Base-by-base conservation (phyloP, 1,139 yeast species). In the Saccharomyces hybrid region DNA sequence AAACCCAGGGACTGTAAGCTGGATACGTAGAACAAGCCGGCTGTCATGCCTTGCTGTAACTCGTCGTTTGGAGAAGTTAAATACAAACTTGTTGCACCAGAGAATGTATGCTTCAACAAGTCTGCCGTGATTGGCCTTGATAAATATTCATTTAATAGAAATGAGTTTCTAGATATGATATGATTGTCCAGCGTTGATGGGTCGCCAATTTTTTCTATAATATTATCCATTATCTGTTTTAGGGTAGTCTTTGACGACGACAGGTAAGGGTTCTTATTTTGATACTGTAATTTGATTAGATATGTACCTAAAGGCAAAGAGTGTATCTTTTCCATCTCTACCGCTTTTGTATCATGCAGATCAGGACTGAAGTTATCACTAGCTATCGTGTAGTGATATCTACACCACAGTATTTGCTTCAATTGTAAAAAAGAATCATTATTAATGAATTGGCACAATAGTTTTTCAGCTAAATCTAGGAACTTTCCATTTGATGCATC, bases 351-450 rank as follows among this genome's bases (percentile, higher is more conserved):
- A 16, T 75, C 76, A 64, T 91, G 98, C 57, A 87, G 85, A 46
- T 73, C 77, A 0, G 95, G 90, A 4, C 74, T 73, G 60, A 80
- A 81, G 5, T 75, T 76, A 23, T 83, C 89, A 25, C 82, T 75
- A 1, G 83, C 74, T 2, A 89, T 72, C 2, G 76, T 73, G 55
- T 88, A 77, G 48, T 88, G 95, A 63, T 85, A 89, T 11, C 88
- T 77, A 67, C 99, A 93, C 58, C 83, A 78, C 25, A 93, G 72
- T 34, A 89, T 76, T 63, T 93, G 98, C 9, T 88, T 90, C 89
- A 48, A 76, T 72, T 56, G 85, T 84, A 44, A 72, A 68, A 67
- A 67, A 1, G 79, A 73, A 8, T 74, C 77, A 2, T 66, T 62
- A 63, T 79, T 72, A 8, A 76, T 72, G 28, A 78, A 70, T 1